phyloP scores from a whole-genome alignment of 1,139 yeast genomes.

The Yamadazyma epiphylla region DNA sequence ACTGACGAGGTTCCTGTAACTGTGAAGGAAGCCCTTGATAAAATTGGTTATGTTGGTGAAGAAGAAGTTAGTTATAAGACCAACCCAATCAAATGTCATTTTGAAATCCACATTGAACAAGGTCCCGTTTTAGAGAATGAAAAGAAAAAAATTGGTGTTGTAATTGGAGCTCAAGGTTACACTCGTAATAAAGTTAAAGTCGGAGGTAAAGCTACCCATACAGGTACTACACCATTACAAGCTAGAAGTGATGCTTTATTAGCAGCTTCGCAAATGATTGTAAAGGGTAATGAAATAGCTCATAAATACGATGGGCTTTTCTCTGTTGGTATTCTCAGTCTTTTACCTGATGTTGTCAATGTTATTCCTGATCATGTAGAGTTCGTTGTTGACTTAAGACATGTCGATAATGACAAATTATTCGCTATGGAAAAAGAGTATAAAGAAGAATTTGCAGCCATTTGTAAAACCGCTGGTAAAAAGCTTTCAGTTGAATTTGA shows the following conservation, averaged over 20 bases:
- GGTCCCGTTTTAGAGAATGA: constrained; percentile 65
- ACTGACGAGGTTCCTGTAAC: constrained; percentile 50
- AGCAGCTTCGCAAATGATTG: constrained; percentile 54
- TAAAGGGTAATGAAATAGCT: constrained; percentile 55
- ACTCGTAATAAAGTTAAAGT: constrained; percentile 56
- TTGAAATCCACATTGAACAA: constrained; percentile 74
- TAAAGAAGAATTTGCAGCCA: constrained; percentile 26
- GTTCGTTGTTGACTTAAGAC: constrained; percentile 58
- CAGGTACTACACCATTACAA: constrained; percentile 72
- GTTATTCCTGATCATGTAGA: constrained; percentile 61
- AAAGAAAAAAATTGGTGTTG: constrained; percentile 57
- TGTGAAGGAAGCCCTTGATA: constrained; percentile 50
- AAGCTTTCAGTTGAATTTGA: constrained; percentile 33
- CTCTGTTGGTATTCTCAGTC: constrained; percentile 54
- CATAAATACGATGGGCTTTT: constrained; percentile 48
- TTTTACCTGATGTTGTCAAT: constrained; percentile 60
- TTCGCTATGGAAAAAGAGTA: constrained; percentile 36
- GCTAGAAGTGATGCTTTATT: constrained; percentile 61
- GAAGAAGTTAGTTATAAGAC: constrained; percentile 41
- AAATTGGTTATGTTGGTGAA: constrained; percentile 62
- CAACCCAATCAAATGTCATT: constrained; percentile 64
- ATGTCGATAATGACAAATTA: constrained; percentile 44
- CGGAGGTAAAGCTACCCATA: constrained; percentile 62
- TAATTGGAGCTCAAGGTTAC: constrained; percentile 65
- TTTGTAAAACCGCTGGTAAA: constrained; percentile 14